A percentile compares a stretch with the other conserved stretches of the same genome.
Conservation (phyloP, 2,329 filamentous ascomycete genomes). For the Fusarium mexicanum region DNA sequence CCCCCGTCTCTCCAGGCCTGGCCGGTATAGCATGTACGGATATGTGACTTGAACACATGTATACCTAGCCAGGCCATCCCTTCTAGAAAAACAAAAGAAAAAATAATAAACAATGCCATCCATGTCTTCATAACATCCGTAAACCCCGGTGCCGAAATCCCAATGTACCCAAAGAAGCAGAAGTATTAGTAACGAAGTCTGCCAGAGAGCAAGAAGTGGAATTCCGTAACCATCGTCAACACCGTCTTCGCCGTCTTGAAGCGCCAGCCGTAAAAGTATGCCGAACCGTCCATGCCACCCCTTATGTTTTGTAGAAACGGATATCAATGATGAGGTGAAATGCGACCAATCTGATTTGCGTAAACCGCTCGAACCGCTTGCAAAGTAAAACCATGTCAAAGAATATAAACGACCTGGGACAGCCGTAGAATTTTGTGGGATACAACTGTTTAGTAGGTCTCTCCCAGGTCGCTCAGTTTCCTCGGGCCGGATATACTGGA, state of each 20-base stretch:
- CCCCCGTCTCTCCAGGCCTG: constrained; percentile 30
- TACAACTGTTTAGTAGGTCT: constrained; percentile 58
- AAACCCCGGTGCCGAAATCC: constrained; percentile 41
- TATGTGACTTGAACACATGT: constrained; percentile 12
- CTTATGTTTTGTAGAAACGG: constrained; percentile 34
- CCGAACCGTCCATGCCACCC: constrained; percentile 32
- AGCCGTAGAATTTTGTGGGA: constrained; percentile 7
- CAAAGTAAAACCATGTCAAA: constrained; percentile 35
- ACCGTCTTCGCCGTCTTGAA: constrained; percentile 40
- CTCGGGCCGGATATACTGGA: constrained; percentile 49
- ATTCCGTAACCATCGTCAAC: constrained; percentile 47
- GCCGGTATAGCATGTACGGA: constrained; percentile 5
- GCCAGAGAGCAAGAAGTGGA: constrained; percentile 38
- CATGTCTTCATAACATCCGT: constrained; percentile 46
- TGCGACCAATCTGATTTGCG: constrained; percentile 33
- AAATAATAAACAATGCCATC: constrained; percentile 41
- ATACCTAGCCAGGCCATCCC: constrained; percentile 14
- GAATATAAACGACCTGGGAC: constrained; percentile 27
- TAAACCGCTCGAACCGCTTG: constrained; percentile 37
- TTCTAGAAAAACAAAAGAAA: constrained; percentile 25
- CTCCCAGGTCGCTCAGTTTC: constrained; percentile 61
- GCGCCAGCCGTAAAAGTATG: constrained; percentile 44
- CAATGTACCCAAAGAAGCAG: constrained; percentile 41
- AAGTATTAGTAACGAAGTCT: constrained; percentile 38
- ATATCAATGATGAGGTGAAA: constrained; percentile 36